A percentile compares a stretch with the other conserved stretches of the same genome.
Conservation (phyloP, 306 rosid genomes). For the Inga laurina region DNA sequence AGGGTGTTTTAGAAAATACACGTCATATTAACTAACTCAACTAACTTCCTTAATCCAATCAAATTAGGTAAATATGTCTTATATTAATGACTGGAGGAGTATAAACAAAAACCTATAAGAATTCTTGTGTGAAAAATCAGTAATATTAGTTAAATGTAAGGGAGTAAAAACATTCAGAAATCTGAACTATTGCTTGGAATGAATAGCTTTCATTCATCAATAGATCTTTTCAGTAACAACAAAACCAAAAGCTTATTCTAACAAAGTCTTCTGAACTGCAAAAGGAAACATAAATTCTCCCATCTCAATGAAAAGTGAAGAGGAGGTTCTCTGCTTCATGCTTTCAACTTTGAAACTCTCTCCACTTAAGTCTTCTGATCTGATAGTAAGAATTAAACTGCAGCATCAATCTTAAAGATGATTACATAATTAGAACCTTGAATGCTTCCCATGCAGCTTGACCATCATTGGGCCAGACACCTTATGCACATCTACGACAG, state of each 20-base stretch:
- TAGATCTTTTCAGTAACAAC: background rate
- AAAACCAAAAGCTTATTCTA: background rate
- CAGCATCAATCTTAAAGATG: background rate
- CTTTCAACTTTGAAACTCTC: background rate
- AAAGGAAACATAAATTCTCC: background rate
- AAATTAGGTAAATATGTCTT: too few species aligned
- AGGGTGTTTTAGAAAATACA: too few species aligned
- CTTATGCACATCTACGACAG: background rate
- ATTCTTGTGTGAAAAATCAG: constrained; percentile 8
- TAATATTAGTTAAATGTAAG: background rate
- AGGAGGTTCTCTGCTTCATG: background rate
- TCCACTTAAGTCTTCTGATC: background rate
- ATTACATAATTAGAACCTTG: background rate
- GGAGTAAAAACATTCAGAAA: background rate
- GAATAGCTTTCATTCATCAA: background rate
- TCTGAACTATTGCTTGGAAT: background rate
- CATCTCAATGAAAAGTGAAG: constrained; percentile 1
- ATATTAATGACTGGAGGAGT: background rate
- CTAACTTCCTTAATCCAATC: too few species aligned
- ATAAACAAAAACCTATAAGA: background rate
- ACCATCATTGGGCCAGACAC: background rate
- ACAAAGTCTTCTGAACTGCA: background rate
- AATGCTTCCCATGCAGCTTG: background rate
- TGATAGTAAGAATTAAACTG: background rate
- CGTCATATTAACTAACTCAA: too few species aligned